These are phyloP conservation scores for Eustoma russellianum DNA, from an alignment of 257 asterid species.

Conservation along the genomic window DNA sequence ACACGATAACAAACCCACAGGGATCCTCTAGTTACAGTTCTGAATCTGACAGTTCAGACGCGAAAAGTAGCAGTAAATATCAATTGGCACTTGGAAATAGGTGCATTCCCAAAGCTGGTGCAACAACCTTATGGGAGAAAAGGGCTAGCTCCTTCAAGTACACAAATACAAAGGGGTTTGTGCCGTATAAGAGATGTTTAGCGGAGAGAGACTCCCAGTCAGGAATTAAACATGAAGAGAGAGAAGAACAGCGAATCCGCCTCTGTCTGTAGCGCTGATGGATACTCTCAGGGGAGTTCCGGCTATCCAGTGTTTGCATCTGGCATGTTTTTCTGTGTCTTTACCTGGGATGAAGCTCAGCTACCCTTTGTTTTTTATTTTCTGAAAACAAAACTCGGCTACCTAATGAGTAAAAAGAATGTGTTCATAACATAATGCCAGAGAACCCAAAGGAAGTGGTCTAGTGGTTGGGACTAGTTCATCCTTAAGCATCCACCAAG, in stretches of 20 bases:
- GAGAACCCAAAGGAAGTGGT: too few species aligned
- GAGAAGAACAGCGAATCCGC: conserved; percentile 50
- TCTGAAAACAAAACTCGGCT: too few species aligned
- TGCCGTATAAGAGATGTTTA: conserved; percentile 75
- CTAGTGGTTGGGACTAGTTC: too few species aligned
- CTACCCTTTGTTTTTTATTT: too few species aligned
- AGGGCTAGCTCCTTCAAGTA: conserved; percentile 25
- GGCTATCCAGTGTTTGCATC: background rate
- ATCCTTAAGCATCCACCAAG: too few species aligned
- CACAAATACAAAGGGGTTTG: conserved; percentile 48
- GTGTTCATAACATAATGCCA: background rate
- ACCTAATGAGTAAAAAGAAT: background rate
- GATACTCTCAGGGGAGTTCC: background rate
- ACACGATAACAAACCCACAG: conserved; percentile 27
- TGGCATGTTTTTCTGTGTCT: background rate
- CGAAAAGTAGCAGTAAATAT: conserved; percentile 14
- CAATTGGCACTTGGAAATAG: conserved; percentile 9
- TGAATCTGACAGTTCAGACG: conserved; percentile 22
- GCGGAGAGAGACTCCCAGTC: conserved; percentile 26
- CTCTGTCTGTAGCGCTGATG: conserved; percentile 35
- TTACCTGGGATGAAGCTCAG: background rate
- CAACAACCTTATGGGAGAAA: conserved; percentile 16
- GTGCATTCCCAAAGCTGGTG: conserved; percentile 19
- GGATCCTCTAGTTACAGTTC: conserved; percentile 44
- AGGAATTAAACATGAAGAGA: conserved; percentile 32